Evolutionary conservation across 148 eudicot genomes (phyloP).

Genomic region (Chenopodium album): DNA sequence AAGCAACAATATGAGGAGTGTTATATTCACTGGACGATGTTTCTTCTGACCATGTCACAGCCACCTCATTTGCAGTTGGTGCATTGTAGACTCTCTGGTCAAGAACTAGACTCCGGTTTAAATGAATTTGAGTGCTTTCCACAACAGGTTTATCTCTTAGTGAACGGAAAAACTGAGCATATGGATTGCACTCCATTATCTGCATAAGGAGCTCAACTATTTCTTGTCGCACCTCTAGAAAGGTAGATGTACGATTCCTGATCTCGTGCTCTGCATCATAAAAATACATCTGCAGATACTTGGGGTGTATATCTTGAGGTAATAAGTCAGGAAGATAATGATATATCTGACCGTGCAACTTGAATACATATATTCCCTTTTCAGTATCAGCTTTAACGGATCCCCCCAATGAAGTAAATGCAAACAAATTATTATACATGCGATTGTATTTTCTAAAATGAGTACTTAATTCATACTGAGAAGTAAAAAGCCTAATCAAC

Average conservation of each 20-base stretch:
- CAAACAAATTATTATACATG: background rate
- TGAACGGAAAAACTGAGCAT: background rate
- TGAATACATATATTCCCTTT: background rate
- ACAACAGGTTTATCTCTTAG: background rate
- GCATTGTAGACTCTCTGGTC: conserved; percentile 14
- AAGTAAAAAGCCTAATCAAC: background rate
- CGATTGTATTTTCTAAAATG: background rate
- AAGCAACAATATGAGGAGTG: background rate
- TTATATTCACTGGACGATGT: background rate
- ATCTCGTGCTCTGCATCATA: background rate
- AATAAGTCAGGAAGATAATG: background rate
- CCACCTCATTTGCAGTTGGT: background rate
- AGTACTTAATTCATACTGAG: background rate
- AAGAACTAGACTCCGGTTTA: background rate
- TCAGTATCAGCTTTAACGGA: background rate
- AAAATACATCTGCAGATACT: background rate
- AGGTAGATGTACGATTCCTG: no score
- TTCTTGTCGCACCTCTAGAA: no score
- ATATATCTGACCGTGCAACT: background rate
- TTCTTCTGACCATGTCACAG: background rate
- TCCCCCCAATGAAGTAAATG: background rate
- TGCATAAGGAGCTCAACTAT: background rate
- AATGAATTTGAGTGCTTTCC: background rate
- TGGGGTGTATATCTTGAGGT: background rate
- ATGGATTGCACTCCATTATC: background rate